Conservation (phyloP, 1,284 basidiomycete species). For the Ceratobasidium sp. region DNA sequence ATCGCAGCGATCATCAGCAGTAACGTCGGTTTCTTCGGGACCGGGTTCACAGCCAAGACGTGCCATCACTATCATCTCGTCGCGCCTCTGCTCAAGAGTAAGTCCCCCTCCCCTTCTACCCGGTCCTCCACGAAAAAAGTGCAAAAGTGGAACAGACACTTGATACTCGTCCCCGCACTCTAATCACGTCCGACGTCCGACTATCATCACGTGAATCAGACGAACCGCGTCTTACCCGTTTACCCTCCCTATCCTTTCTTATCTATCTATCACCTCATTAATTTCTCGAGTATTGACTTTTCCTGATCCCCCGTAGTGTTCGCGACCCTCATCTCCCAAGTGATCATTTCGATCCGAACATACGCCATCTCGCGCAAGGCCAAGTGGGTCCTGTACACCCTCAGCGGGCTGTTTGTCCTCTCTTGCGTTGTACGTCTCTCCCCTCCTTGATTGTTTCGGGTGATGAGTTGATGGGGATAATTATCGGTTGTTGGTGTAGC, state of each 20-base stretch:
- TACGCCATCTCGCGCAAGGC: conserved; percentile 41
- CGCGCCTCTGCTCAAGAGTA: conserved; percentile 34
- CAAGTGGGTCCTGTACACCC: conserved; percentile 28
- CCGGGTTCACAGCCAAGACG: conserved; percentile 20
- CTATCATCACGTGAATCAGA: too few relatives aligned
- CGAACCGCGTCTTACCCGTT: too few relatives aligned
- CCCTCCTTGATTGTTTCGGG: not conserved
- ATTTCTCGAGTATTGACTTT: too few relatives aligned
- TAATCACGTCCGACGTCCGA: too few relatives aligned
- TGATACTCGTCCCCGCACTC: too few relatives aligned
- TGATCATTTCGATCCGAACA: conserved; percentile 41
- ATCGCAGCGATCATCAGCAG: conserved; percentile 34
- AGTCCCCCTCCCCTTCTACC: not conserved
- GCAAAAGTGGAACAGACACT: too few relatives aligned
- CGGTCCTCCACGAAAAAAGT: not conserved
- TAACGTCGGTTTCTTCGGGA: conserved; percentile 42
- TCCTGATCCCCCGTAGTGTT: conserved; percentile 12
- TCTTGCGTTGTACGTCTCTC: conserved; percentile 26
- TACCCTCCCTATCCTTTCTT: too few relatives aligned
- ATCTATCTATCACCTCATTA: too few relatives aligned
- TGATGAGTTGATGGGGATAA: not conserved
- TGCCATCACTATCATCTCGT: conserved; percentile 40
- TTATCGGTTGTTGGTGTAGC: conserved; percentile 10
- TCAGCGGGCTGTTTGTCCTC: conserved; percentile 15
- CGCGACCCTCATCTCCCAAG: conserved; percentile 38